These are phyloP conservation scores for Epithele typhae DNA, from an alignment of 768 basidiomycete species.

Conservation along the genomic window DNA sequence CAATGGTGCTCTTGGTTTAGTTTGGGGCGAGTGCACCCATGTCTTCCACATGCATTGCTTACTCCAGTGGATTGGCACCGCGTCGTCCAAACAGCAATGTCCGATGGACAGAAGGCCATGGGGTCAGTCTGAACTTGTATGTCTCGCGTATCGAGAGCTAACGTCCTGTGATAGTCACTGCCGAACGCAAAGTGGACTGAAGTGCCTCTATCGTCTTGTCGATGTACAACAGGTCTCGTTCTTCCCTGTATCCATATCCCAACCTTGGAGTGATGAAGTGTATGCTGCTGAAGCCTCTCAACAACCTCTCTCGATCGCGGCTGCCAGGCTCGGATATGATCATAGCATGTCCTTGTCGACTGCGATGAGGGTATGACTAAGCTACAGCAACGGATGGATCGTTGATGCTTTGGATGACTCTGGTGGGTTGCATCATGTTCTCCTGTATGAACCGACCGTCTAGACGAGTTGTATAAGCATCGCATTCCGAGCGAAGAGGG, in stretches of 20 bases:
- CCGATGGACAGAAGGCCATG: constrained; percentile 96
- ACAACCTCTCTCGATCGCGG: too few species aligned
- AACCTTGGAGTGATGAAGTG: too few species aligned
- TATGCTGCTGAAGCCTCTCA: too few species aligned
- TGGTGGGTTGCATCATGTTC: constrained; percentile 37
- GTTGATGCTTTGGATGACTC: constrained; percentile 37
- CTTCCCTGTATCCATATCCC: constrained; percentile 13
- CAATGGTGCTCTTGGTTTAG: too few species aligned
- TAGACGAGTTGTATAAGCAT: constrained; percentile 19
- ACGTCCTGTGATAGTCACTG: constrained; percentile 37
- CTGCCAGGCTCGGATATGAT: too few species aligned
- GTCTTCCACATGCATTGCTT: constrained; percentile 99
- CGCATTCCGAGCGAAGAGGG: too few species aligned
- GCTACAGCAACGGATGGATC: constrained; percentile 26
- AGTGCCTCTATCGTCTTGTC: too few species aligned
- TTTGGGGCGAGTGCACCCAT: constrained; percentile 97
- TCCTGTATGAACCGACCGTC: constrained; percentile 40
- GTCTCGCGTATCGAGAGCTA: background rate
- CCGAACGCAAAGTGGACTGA: constrained; percentile 44
- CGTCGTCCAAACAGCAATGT: constrained; percentile 90
- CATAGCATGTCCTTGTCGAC: too few species aligned
- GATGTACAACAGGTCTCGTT: too few species aligned
- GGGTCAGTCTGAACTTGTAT: constrained; percentile 50
- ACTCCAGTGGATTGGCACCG: constrained; percentile 91
- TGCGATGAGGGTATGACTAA: background rate